Evolutionary conservation across 257 asterid genomes (phyloP), one percentile per base, ranked within the genome.

Genomic region (Solanum etuberosum): DNA sequence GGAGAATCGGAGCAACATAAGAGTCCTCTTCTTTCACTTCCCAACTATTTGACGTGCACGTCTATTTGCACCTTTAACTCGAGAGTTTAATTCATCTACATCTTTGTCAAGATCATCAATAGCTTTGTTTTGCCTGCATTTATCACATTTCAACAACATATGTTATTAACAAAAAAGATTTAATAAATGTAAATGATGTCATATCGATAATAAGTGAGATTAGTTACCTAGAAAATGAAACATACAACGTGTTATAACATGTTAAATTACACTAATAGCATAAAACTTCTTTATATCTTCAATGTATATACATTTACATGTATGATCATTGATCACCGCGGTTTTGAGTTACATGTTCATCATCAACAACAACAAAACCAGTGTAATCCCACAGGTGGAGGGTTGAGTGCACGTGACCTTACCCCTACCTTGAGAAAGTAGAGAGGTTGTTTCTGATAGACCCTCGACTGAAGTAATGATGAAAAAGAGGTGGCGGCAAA

Each of bases 41-140:
- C 90, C 93, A 59, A 96, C 38, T 89, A 97, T 65, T 31, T 90
- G 88, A 15, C 93, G 93, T 6, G 99, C 95, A 9, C 98, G 97
- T 77, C 88, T 91, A 89, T 93, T 96, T 16, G 97, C 99, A 21
- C 99, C 98, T 89, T 94, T 97, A 32, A 97, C 98, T 46, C 99
- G 89, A 16, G 91, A 89, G 54, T 94, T 94, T 15, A 97, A 91
- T 76, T 96, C 98, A 14, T 96, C 99, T 27, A 95, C 94, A 83
- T 97, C 99, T 20, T 89, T 94, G 7, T 91, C 87, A 76, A 94
- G 97, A 89, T 90, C 89, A 91, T 95, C 99, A 10, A 97, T 95
- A 20, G 99, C 95, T 90, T 91, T 87, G 94, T 97, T 96, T 92
- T 97, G 99, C 94, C 98, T 95, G 95, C 70, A 83, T 14, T 43